Conservation (phyloP, 305 asterid species). For the Nicotiana rustica region DNA sequence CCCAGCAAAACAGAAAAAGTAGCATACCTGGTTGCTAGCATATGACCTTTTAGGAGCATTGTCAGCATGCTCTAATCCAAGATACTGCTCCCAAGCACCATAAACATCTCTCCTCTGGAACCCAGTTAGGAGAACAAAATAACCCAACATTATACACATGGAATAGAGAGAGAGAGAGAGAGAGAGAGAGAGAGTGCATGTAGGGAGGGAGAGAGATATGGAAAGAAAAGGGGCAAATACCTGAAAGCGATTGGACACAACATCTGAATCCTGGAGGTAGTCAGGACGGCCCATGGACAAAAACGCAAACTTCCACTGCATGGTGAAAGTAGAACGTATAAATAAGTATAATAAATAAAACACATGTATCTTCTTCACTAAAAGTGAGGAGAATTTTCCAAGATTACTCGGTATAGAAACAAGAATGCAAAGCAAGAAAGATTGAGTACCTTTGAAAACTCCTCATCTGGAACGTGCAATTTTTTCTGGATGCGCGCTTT, state of each 20-base stretch:
- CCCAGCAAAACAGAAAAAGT: not conserved
- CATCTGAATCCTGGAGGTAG: conserved; percentile 75
- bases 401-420: conserved; percentile 2
- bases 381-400: conserved; percentile 1
- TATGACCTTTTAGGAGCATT: conserved; percentile 60
- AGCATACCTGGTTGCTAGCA: conserved; percentile 59
- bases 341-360: not conserved
- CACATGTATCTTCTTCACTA: not conserved
- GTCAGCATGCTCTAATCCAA: conserved; percentile 67
- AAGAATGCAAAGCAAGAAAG: conserved; percentile 12
- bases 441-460: conserved; percentile 64
- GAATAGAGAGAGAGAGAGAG: not conserved
- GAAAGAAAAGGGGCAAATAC: conserved; percentile 39
- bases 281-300: conserved; percentile 75
- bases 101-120: conserved; percentile 64
- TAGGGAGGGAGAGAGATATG: no score
- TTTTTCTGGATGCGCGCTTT: conserved; percentile 69
- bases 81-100: conserved; percentile 70
- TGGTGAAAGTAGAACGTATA: conserved; percentile 28
- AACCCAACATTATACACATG: conserved; percentile 8
- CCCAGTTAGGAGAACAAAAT: conserved; percentile 25
- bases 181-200: no score
- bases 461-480: conserved; percentile 74
- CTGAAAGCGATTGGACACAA: conserved; percentile 72
- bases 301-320: conserved; percentile 79